Percentiles rank a stretch among this genome's conserved stretches.
phyloP scores from a whole-genome alignment of 2,329 filamentous ascomycete species.

The Hortaea sp. region DNA sequence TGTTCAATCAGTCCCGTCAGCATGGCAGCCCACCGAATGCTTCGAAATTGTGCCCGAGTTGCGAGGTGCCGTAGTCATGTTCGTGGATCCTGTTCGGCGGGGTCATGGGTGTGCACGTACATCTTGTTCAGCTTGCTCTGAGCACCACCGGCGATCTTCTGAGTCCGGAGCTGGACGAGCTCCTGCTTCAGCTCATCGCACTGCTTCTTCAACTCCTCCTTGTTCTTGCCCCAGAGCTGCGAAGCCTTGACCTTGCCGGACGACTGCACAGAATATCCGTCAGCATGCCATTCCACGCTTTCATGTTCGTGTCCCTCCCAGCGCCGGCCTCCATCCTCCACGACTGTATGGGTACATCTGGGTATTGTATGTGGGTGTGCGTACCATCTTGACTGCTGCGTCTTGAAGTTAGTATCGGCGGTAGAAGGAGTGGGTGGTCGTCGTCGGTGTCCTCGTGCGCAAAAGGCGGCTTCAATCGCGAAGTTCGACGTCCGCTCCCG shows the following conservation, averaged over 20 bases:
- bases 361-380: constrained; percentile 1
- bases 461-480: not conserved
- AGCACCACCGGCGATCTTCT: constrained; percentile 91
- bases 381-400: constrained; percentile 19
- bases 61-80: no score
- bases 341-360: no score
- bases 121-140: constrained; percentile 96
- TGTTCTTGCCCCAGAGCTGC: constrained; percentile 98
- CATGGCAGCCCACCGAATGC: not conserved
- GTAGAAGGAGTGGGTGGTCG: constrained; percentile 5
- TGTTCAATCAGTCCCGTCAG: constrained; percentile 36
- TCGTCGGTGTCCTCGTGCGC: constrained; percentile 1
- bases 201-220: constrained; percentile 95
- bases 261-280: constrained; percentile 37
- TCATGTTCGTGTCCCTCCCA: not conserved
- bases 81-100: not conserved
- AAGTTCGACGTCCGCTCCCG: constrained; percentile 2
- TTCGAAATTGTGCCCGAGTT: not conserved
- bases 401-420: constrained; percentile 14
- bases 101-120: constrained; percentile 44
- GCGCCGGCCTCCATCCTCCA: no score
- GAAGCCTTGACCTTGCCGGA: constrained; percentile 79
- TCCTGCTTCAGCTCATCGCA: constrained; percentile 92
- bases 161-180: constrained; percentile 90
- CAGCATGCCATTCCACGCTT: constrained; percentile 3